Conservation (phyloP, 1,139 yeast species). For the Yamadazyma mexicana region DNA sequence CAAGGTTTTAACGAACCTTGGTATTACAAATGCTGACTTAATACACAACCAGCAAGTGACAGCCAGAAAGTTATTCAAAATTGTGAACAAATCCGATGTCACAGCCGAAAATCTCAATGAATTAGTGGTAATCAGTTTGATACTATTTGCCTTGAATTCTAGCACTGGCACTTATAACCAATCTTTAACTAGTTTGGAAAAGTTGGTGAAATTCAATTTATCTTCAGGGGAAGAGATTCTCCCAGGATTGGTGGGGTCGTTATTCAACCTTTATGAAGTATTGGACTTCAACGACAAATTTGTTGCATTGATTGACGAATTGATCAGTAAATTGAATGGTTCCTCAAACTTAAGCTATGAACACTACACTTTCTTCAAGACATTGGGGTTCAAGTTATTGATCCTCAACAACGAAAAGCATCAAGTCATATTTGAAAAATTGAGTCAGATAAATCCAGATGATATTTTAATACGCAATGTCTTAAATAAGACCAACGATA, state of each 20-base stretch:
- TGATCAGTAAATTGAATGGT: slow-evolving; percentile 19
- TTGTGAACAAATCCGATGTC: slow-evolving; percentile 13
- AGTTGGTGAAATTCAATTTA: slow-evolving; percentile 22
- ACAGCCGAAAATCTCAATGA: slow-evolving; percentile 14
- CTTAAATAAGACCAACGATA: slow-evolving; percentile 22
- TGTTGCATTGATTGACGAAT: slow-evolving; percentile 22
- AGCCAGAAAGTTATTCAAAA: slow-evolving; percentile 28
- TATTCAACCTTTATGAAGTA: slow-evolving; percentile 49
- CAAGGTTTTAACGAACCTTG: slow-evolving; percentile 29
- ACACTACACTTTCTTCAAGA: slow-evolving; percentile 43
- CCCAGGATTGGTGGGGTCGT: slow-evolving; percentile 47
- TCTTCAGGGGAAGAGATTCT: slow-evolving; percentile 14
- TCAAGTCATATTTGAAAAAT: slow-evolving; percentile 30
- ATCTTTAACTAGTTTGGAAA: slow-evolving; percentile 45
- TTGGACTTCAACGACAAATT: slow-evolving; percentile 24
- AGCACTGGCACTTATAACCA: slow-evolving; percentile 42
- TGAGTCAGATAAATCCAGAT: slow-evolving; percentile 25
- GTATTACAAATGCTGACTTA: slow-evolving; percentile 30
- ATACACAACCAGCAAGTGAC: slow-evolving; percentile 15
- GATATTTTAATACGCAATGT: slow-evolving; percentile 37
- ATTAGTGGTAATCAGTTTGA: slow-evolving; percentile 35
- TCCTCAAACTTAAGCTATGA: slow-evolving; percentile 1
- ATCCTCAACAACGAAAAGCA: slow-evolving; percentile 31
- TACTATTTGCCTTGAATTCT: slow-evolving; percentile 48
- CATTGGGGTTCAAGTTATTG: slow-evolving; percentile 48